Percentiles rank a stretch among this genome's conserved stretches.
Evolutionary conservation across 768 basidiomycete species (phyloP).

Genomic region (Butyriboletus loyo): DNA sequence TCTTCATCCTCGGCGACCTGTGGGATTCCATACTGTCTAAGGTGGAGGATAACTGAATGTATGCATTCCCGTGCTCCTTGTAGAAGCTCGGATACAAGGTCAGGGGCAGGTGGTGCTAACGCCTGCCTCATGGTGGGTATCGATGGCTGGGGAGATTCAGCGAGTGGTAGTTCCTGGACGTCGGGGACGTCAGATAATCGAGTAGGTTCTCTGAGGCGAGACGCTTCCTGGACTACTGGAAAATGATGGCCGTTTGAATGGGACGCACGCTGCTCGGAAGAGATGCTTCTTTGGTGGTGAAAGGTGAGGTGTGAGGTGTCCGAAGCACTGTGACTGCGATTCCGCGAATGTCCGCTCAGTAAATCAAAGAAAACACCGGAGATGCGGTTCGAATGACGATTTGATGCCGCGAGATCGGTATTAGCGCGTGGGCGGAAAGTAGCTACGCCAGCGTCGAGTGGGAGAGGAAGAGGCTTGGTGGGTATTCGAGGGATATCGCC

Average conservation of each 20-base stretch:
- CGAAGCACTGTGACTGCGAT: conserved; percentile 17
- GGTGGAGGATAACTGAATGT: conserved; percentile 55
- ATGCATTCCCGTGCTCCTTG: conserved; percentile 55
- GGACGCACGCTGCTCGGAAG: background rate
- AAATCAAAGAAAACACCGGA: conserved; percentile 8
- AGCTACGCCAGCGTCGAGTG: background rate
- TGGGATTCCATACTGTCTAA: conserved; percentile 46
- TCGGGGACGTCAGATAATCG: conserved; percentile 4
- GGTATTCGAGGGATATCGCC: background rate
- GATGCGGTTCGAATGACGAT: conserved; percentile 7
- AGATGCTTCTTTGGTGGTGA: background rate
- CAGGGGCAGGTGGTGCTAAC: conserved; percentile 52
- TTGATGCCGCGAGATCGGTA: conserved; percentile 18
- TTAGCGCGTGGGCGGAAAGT: conserved; percentile 23
- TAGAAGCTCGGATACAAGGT: conserved; percentile 58
- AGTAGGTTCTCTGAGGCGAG: conserved; percentile 4
- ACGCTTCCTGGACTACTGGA: background rate
- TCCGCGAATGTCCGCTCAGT: conserved; percentile 11
- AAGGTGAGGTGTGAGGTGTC: background rate
- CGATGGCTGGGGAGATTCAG: background rate
- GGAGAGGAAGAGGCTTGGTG: conserved; percentile 5
- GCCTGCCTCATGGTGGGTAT: conserved; percentile 40
- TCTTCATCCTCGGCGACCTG: conserved; percentile 52
- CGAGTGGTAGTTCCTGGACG: background rate
- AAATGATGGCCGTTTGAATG: background rate